Conservation (phyloP, 2,329 filamentous ascomycete species). For the Diaporthe eres region DNA sequence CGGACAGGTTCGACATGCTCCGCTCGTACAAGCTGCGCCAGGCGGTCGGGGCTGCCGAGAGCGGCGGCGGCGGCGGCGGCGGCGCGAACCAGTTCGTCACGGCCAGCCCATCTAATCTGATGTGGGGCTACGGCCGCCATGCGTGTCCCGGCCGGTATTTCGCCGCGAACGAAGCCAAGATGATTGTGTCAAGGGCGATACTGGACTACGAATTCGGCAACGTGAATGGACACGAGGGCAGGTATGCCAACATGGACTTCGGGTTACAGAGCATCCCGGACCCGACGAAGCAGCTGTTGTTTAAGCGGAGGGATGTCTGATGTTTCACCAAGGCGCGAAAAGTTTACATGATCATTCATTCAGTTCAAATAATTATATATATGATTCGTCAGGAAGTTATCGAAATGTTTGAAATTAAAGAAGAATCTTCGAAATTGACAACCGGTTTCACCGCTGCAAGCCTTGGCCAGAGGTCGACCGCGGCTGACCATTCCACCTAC, state of each 20-base stretch:
- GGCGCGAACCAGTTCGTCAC: conserved; percentile 56
- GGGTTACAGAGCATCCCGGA: conserved; percentile 45
- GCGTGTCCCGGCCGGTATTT: conserved; percentile 57
- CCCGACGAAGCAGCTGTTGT: conserved; percentile 45
- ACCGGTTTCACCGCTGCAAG: too few species aligned
- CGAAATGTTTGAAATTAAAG: too few species aligned
- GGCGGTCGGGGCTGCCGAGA: conserved; percentile 46
- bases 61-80: conserved; percentile 49
- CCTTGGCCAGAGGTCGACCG: too few species aligned
- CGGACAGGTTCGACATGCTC: conserved; percentile 55
- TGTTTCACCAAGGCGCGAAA: background rate
- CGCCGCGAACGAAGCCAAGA: conserved; percentile 55
- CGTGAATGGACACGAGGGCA: conserved; percentile 44
- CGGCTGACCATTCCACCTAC: too few species aligned
- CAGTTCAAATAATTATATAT: background rate
- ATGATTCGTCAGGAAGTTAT: background rate
- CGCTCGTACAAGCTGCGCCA: conserved; percentile 55
- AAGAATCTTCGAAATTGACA: too few species aligned
- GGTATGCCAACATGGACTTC: conserved; percentile 48
- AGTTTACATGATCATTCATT: background rate
- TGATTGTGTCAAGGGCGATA: conserved; percentile 50
- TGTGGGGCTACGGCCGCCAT: conserved; percentile 58
- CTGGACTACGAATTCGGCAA: conserved; percentile 49
- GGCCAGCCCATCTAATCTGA: conserved; percentile 51
- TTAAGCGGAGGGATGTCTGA: conserved; percentile 42